These are phyloP conservation scores for Ogataea angusta DNA, from an alignment of 805 yeast genomes.

Conservation along the genomic window DNA sequence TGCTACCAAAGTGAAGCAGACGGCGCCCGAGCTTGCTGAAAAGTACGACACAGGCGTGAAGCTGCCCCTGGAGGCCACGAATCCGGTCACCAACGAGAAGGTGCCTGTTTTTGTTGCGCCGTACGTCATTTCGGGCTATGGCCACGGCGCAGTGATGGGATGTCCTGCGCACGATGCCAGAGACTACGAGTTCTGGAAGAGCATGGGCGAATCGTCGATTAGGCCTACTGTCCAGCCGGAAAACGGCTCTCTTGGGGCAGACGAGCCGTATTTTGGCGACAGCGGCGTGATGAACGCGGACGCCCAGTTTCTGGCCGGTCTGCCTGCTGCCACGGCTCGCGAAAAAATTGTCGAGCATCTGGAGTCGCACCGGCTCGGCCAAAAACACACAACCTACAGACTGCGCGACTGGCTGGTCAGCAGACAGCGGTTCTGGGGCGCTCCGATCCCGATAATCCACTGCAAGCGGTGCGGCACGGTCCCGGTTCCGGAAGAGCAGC, in stretches of 20 bases:
- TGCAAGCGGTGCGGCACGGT: slow-evolving; percentile 85
- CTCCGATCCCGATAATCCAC: slow-evolving; percentile 93
- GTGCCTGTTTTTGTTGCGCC: slow-evolving; percentile 89
- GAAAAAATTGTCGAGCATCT: slow-evolving; percentile 32
- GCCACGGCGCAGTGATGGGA: slow-evolving; percentile 97
- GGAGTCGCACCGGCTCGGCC: slow-evolving; percentile 39
- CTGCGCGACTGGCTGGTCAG: slow-evolving; percentile 93
- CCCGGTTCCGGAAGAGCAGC: slow-evolving; percentile 82
- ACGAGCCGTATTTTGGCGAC: slow-evolving; percentile 26
- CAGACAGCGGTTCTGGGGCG: slow-evolving; percentile 97
- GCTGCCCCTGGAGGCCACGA: slow-evolving; percentile 41
- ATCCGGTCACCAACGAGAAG: slow-evolving; percentile 54
- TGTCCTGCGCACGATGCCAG: slow-evolving; percentile 92
- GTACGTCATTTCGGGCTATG: slow-evolving; percentile 79
- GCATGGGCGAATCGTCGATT: slow-evolving; percentile 48
- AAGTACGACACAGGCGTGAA: slow-evolving; percentile 57
- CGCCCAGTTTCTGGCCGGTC: slow-evolving; percentile 50
- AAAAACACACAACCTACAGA: slow-evolving; percentile 49
- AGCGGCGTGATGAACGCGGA: slow-evolving; percentile 48
- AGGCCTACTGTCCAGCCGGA: slow-evolving; percentile 45
- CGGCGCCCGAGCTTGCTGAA: slow-evolving; percentile 38
- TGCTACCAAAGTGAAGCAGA: slow-evolving; percentile 37
- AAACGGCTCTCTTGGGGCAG: slow-evolving; percentile 11
- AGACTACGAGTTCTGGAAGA: slow-evolving; percentile 77
- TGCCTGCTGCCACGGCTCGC: slow-evolving; percentile 50